Base-by-base conservation (phyloP, 257 asterid species). In the Scutellaria minor region DNA sequence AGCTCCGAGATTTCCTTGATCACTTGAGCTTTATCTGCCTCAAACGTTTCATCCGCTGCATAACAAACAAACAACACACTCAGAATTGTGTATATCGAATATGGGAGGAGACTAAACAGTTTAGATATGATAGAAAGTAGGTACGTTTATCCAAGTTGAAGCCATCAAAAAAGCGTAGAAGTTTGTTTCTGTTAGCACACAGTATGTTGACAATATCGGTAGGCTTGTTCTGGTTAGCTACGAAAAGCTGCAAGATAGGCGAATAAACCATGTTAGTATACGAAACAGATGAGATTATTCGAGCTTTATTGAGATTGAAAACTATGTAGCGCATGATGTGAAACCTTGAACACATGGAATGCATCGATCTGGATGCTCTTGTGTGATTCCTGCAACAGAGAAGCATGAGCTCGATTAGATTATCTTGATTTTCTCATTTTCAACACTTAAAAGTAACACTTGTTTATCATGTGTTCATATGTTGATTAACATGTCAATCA, bases 271-370 rank as follows among this genome's bases (percentile, higher is more conserved):
- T 12, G 55, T 70, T 13, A 71, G 75, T 7, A 6, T 5, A 39
- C 6, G 52, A 65, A 72, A 60, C 42, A 50, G 39, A 53, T 24
- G 37, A 5, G 3, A 27, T 60, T 6, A 67, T 54, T 39, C 39
- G 9, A 61, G 45, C 10, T 66, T 52, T 2, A 48, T 73, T 15
- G 24, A 58, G 42, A 27, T 15, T 42, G 39, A 31, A 3, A 13
- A 13, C n/a, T 24, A 54, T 63, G 2, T 31, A 65, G 79, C 14
- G 56, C 42, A 12, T 35, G 51, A 58, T 47, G 41, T 59, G 73
- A 60, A 63, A 93, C 97, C 98, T 95, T 95, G 84, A 95, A 95
- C 13, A 92, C 97, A 14, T 95, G 98, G 80, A 92, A 92, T 9
- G 98, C 86, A 55, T 90, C 95, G 3, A 94, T 77, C 74, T 86